These are phyloP conservation scores for Polyporus arcularius DNA, from an alignment of 768 basidiomycete genomes.

Conservation along the genomic window DNA sequence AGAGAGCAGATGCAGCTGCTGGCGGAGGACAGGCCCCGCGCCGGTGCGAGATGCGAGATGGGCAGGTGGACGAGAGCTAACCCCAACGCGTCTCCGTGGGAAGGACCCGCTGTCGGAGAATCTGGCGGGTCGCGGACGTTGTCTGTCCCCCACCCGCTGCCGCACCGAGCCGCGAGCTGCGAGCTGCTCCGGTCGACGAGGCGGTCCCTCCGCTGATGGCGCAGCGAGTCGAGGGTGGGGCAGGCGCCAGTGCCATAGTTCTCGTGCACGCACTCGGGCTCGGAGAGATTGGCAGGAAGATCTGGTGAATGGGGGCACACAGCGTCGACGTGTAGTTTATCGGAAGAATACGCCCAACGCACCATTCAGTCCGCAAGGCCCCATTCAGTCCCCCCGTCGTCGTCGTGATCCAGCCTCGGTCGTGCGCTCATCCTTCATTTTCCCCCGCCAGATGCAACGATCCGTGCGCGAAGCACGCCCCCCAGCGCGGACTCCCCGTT, in stretches of 20 bases:
- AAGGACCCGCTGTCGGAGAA: constrained; percentile 1
- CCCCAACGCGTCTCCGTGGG: constrained; percentile 2
- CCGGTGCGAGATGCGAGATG: not conserved
- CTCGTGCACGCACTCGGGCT: no score
- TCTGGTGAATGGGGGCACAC: constrained; percentile 10
- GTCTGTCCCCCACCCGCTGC: not conserved
- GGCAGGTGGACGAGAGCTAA: not conserved
- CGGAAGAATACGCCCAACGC: constrained; percentile 11
- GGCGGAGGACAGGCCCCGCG: not conserved
- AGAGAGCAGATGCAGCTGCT: not conserved
- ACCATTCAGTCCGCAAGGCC: not conserved
- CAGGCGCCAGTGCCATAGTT: no score
- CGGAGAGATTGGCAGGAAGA: constrained; percentile 16
- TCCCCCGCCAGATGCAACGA: no score
- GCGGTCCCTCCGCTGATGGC: not conserved
- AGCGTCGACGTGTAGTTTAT: not conserved
- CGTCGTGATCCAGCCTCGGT: not conserved
- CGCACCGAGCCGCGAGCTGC: not conserved
- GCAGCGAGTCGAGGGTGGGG: no score
- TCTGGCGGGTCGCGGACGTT: not conserved
- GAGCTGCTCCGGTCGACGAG: not conserved
- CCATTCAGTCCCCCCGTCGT: not conserved
- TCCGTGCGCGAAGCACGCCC: not conserved
- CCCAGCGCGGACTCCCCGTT: not conserved
- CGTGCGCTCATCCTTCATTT: not conserved